Evolutionary conservation across 1,139 yeast species (phyloP), one percentile per base, ranked within the genome.

Genomic region (Scheffersomyces titani): DNA sequence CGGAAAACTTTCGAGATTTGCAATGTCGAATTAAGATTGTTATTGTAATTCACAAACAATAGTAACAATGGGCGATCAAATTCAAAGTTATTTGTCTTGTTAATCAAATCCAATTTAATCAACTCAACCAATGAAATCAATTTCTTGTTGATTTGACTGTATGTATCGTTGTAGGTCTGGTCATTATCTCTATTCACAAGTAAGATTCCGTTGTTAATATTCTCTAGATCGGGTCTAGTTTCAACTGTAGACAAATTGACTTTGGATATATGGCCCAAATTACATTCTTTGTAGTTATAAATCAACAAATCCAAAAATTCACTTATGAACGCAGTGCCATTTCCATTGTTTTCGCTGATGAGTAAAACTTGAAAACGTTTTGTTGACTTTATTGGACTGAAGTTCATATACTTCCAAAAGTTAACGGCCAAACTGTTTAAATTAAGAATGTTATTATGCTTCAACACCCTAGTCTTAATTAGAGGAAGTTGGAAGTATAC

Each of bases 321-420:
- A 13, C 51, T 47, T 51, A 52, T 53, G 47, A 58, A 57, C 11
- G 56, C 49, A 13, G 60, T 53, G 53, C 61, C 56, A 59, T 63
- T 50, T 9, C 57, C 60, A 6, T 61, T 60, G 47, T 65, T 63
- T 60, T 78, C 81, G 4, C 78, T 67, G 5, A 88, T 65, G 59
- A 87, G 65, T n/a, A 88, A 61, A 4, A 86, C 71, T 56, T 82
- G 84, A 58, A 87, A 83, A 60, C 82, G 75, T 60, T 88, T 87
- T 3, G 71, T 70, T 0, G 80, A 80, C 44, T 70, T 69, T 6
- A 81, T 65, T 0, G 93, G 91, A 54, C 81, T 77, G 54, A 88
- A 78, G 57, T 83, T 82, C 61, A 89, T 68, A 58, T 80, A 70
- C 54, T 79, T 81, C 91, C 91, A 87, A 59, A 83, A 80, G 19